phyloP scores from a whole-genome alignment of 306 rosid species.

The Ochetophila trinervis region DNA sequence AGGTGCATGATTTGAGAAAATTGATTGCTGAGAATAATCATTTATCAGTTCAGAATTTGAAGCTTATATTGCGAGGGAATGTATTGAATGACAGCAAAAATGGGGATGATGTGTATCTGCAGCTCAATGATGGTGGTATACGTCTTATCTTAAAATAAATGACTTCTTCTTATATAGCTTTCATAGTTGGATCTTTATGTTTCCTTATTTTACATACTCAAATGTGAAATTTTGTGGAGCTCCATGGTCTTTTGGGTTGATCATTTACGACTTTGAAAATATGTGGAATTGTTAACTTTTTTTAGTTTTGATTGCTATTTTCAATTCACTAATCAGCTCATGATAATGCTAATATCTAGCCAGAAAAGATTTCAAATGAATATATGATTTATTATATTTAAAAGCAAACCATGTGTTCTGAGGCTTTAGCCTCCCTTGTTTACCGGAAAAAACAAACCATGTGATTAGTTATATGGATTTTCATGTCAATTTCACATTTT shows the following conservation, averaged over 20 bases:
- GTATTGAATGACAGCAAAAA: constrained; percentile 60
- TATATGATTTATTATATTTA: too few species aligned
- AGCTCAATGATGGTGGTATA: constrained; percentile 75
- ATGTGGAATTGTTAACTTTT: not conserved
- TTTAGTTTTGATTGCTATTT: too few species aligned
- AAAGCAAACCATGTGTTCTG: too few species aligned
- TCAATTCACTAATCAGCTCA: too few species aligned
- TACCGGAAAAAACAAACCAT: too few species aligned
- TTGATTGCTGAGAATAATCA: constrained; percentile 52
- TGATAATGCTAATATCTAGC: too few species aligned
- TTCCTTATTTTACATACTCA: not conserved
- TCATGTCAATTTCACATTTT: not conserved
- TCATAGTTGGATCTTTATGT: not conserved
- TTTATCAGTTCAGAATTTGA: constrained; percentile 59
- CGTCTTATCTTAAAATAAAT: not conserved
- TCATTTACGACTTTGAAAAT: not conserved
- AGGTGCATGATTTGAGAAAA: constrained; percentile 78
- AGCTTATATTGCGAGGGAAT: constrained; percentile 71
- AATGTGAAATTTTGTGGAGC: not conserved
- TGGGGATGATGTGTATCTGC: constrained; percentile 48
- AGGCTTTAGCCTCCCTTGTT: too few species aligned
- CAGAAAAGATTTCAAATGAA: too few species aligned
- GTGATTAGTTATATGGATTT: too few species aligned
- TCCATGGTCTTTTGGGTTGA: not conserved
- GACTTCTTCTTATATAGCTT: not conserved